A percentile compares a stretch with the other conserved stretches of the same genome.
These are phyloP conservation scores for Boeremia lycopersici DNA, from an alignment of 2,329 filamentous ascomycete genomes.

Conservation along the genomic window DNA sequence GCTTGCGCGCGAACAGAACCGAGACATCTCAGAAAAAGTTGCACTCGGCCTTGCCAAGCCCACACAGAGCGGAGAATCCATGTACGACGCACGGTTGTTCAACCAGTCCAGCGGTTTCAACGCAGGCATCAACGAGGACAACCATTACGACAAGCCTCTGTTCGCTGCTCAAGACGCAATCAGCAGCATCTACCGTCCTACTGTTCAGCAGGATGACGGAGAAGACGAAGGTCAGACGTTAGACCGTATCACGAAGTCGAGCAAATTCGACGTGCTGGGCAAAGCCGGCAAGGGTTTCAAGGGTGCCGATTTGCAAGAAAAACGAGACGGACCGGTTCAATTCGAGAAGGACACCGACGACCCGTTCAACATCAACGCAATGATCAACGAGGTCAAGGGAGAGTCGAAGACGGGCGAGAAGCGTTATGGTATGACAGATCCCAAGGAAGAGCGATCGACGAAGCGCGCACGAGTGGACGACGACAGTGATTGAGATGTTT, in stretches of 20 bases:
- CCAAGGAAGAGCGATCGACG: slow-evolving; percentile 51
- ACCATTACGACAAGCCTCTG: slow-evolving; percentile 94
- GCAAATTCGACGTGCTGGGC: slow-evolving; percentile 86
- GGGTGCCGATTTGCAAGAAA: slow-evolving; percentile 81
- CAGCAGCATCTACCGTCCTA: slow-evolving; percentile 88
- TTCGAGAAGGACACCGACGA: slow-evolving; percentile 90
- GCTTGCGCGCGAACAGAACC: slow-evolving; percentile 92
- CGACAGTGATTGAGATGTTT: slow-evolving; percentile 54
- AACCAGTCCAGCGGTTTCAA: slow-evolving; percentile 93
- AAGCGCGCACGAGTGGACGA: slow-evolving; percentile 83
- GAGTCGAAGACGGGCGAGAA: slow-evolving; percentile 68
- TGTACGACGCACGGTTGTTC: slow-evolving; percentile 97
- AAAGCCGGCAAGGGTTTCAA: slow-evolving; percentile 85
- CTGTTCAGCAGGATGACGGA: slow-evolving; percentile 71
- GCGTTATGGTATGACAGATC: slow-evolving; percentile 76
- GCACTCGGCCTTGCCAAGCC: slow-evolving; percentile 94
- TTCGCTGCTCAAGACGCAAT: slow-evolving; percentile 96
- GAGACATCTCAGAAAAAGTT: slow-evolving; percentile 96
- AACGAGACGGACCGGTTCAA: slow-evolving; percentile 88
- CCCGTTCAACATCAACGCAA: slow-evolving; percentile 93
- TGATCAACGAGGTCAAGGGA: slow-evolving; percentile 79
- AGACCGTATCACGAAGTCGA: slow-evolving; percentile 84
- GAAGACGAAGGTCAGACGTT: slow-evolving; percentile 82
- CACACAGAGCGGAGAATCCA: slow-evolving; percentile 86
- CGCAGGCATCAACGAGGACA: slow-evolving; percentile 94